Evolutionary conservation across 202 grass and related monocot species (phyloP).

Genomic region (Setaria italica): DNA sequence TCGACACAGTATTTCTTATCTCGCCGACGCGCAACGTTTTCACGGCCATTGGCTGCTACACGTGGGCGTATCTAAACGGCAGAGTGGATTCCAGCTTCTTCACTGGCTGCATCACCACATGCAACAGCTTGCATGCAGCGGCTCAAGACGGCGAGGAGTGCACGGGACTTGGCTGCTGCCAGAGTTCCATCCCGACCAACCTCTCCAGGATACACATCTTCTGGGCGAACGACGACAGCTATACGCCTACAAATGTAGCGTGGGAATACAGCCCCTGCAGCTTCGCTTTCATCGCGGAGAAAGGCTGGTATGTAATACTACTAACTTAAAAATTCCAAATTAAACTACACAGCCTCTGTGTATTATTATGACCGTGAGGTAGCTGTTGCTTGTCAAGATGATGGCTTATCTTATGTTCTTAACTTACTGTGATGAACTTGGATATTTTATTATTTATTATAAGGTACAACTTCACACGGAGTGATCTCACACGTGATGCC

Average conservation of each 20-base stretch:
- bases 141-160: not conserved
- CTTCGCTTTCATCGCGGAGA: not conserved
- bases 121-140: not conserved
- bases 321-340: no score
- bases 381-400: no score
- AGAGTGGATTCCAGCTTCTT: not conserved
- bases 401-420: no score
- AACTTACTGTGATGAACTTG: no score
- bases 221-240: no score
- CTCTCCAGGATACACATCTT: rapidly evolving
- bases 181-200: not conserved
- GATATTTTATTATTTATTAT: not conserved
- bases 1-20: not conserved
- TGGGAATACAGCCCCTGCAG: not conserved
- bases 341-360: no score
- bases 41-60: not conserved
- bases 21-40: not conserved
- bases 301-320: no score
- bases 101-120: not conserved
- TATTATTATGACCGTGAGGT: no score
- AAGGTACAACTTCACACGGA: not conserved
- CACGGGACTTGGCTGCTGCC: not conserved
- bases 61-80: not conserved
- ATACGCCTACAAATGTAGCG: no score
- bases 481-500: no score